phyloP scores from a whole-genome alignment of 805 yeast species.

The Maudiozyma serrabonitensis region DNA sequence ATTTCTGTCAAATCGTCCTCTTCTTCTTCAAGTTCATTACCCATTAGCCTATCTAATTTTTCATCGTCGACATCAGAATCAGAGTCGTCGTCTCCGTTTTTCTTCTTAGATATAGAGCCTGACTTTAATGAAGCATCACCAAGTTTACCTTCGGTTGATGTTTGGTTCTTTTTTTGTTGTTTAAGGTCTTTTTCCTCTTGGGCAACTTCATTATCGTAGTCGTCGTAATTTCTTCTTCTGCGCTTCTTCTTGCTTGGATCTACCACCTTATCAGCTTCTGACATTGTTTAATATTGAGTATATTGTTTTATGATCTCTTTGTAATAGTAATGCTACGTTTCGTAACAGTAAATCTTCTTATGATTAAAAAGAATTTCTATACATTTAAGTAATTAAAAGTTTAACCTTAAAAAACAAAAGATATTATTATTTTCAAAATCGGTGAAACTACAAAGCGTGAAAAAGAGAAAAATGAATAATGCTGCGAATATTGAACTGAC shows the following conservation, averaged over 20 bases:
- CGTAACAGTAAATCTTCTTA: too few relatives aligned
- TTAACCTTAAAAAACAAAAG: too few relatives aligned
- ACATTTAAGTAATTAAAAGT: too few relatives aligned
- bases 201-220: conserved; percentile 52
- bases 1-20: conserved; percentile 76
- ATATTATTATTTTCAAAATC: too few relatives aligned
- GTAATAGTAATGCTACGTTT: too few relatives aligned
- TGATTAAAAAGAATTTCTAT: too few relatives aligned
- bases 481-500: too few relatives aligned
- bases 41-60: conserved; percentile 36
- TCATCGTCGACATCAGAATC: conserved; percentile 46
- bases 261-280: neutral
- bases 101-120: neutral
- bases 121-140: neutral
- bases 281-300: neutral
- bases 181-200: conserved; percentile 38
- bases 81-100: conserved; percentile 15
- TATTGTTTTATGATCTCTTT: neutral
- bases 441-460: too few relatives aligned
- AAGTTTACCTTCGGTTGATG: neutral
- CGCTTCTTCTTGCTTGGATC: conserved; percentile 5
- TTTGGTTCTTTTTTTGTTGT: conserved; percentile 26
- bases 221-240: conserved; percentile 43
- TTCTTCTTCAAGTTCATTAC: conserved; percentile 48
- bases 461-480: too few relatives aligned